These are phyloP conservation scores for Elasticomyces elasticus DNA, from an alignment of 495 filamentous ascomycete species.

Conservation along the genomic window DNA sequence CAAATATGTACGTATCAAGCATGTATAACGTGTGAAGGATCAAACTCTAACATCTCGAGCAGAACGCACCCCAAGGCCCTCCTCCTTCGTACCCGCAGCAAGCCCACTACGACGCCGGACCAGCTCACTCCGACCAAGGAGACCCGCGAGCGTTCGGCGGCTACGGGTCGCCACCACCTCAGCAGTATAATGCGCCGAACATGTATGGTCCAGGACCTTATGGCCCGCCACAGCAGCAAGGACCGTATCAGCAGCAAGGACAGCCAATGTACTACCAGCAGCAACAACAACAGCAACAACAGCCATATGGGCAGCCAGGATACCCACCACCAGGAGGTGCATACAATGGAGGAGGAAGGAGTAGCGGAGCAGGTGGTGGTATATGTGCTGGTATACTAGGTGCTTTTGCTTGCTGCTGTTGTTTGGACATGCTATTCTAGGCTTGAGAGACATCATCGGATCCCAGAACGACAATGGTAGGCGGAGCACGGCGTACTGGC, in stretches of 20 bases:
- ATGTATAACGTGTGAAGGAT: not conserved
- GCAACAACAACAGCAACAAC: not conserved
- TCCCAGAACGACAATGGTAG: no score
- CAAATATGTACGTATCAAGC: not conserved
- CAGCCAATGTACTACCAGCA: constrained; percentile 20
- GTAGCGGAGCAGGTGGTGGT: constrained; percentile 19
- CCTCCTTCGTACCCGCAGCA: constrained; percentile 19
- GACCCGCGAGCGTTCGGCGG: constrained; percentile 7
- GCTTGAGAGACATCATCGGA: not conserved
- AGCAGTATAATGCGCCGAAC: constrained; percentile 3
- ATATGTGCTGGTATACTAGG: constrained; percentile 30
- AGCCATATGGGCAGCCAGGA: not conserved
- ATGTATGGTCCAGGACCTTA: constrained; percentile 13
- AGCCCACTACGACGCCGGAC: constrained; percentile 24
- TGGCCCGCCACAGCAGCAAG: constrained; percentile 4
- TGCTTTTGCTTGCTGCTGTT: constrained; percentile 35
- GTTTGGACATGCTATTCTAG: constrained; percentile 35
- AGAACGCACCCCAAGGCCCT: constrained; percentile 15
- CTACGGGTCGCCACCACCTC: constrained; percentile 11
- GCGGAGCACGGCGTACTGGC: no score
- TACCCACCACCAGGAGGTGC: constrained; percentile 7
- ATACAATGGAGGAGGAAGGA: constrained; percentile 9
- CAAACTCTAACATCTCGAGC: not conserved
- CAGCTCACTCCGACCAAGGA: not conserved
- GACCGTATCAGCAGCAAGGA: constrained; percentile 4